Evolutionary conservation across 768 basidiomycete species (phyloP).

Genomic region (Leccinum aurantiacum): DNA sequence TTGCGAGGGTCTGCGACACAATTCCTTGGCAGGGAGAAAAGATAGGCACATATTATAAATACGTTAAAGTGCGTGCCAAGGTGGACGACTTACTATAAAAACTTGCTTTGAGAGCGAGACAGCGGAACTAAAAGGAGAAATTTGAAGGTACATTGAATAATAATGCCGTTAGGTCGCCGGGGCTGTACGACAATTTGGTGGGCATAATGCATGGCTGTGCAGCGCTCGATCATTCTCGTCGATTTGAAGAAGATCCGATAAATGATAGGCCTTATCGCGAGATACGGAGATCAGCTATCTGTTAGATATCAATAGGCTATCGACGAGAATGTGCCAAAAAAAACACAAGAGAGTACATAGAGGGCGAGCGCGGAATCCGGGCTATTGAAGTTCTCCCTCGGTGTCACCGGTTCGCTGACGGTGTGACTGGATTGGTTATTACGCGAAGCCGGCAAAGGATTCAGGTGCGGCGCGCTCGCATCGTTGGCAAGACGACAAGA

Average conservation of each 20-base stretch:
- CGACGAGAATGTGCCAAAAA: not conserved
- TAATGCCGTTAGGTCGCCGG: not conserved
- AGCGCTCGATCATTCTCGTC: slow-evolving; percentile 14
- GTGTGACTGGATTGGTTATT: not conserved
- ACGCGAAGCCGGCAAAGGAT: not conserved
- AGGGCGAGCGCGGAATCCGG: not conserved
- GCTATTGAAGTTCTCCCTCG: slow-evolving; percentile 1
- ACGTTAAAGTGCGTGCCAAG: not conserved
- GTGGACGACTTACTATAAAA: not conserved
- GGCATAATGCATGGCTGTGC: not conserved
- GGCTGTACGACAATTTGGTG: not conserved
- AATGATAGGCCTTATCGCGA: not conserved
- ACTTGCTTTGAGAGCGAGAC: not conserved
- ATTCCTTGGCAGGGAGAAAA: not conserved
- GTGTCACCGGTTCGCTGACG: slow-evolving; percentile 1
- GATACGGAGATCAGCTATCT: not conserved
- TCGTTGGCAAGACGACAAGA: not conserved
- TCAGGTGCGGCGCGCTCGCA: not conserved
- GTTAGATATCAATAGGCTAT: not conserved
- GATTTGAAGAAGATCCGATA: not conserved
- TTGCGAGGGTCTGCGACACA: not conserved
- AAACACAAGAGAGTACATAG: not conserved
- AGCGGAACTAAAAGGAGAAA: not conserved
- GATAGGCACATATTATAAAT: not conserved
- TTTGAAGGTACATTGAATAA: not conserved